Conservation (phyloP, 1,284 basidiomycete genomes). For the Tilletia walkeri region DNA sequence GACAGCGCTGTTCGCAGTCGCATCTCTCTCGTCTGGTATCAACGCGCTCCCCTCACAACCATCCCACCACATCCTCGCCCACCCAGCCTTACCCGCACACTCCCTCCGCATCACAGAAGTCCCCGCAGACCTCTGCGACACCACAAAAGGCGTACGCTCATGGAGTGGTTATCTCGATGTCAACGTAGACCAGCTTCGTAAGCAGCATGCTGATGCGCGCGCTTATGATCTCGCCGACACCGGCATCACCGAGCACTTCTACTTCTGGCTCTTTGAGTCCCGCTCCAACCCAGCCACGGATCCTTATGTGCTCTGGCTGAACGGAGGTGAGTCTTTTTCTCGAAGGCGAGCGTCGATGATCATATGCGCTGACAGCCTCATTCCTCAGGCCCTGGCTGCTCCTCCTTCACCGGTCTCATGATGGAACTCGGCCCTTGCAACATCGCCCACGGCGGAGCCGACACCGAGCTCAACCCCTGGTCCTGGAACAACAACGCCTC, state of each 20-base stretch:
- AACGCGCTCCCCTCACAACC: too few relatives aligned
- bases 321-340: slow-evolving; percentile 33
- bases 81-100: slow-evolving; percentile 51
- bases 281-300: slow-evolving; percentile 45
- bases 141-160: slow-evolving; percentile 29
- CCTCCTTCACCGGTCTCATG: slow-evolving; percentile 35
- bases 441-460: slow-evolving; percentile 32
- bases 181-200: slow-evolving; percentile 44
- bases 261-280: slow-evolving; percentile 55
- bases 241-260: slow-evolving; percentile 53
- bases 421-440: slow-evolving; percentile 55
- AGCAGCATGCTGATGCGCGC: slow-evolving; percentile 24
- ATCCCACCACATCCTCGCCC: slow-evolving; percentile 16
- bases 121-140: slow-evolving; percentile 43
- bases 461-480: slow-evolving; percentile 41
- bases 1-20: not conserved
- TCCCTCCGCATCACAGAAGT: slow-evolving; percentile 42
- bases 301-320: slow-evolving; percentile 52
- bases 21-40: too few relatives aligned
- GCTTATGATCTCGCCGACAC: not conserved
- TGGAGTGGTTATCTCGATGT: slow-evolving; percentile 55
- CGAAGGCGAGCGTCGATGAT: too few relatives aligned
- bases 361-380: too few relatives aligned
- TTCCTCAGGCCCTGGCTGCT: slow-evolving; percentile 14
- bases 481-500: slow-evolving; percentile 51